Percentiles rank a stretch among this genome's conserved stretches.
Conservation (phyloP, 306 rosid genomes). For the Abrus precatorius region DNA sequence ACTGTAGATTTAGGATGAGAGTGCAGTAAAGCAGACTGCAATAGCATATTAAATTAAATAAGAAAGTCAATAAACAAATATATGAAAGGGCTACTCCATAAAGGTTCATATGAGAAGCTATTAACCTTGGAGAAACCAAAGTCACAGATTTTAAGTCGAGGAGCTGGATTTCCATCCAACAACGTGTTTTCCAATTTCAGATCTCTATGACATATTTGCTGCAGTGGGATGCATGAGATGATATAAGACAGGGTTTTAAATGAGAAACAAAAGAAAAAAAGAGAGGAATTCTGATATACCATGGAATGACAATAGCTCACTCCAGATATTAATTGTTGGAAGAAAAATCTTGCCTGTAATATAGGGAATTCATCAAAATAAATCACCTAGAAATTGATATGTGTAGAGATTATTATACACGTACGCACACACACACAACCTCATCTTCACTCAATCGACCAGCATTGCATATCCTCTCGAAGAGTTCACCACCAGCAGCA, state of each 20-base stretch:
- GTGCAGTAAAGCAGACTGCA: constrained; percentile 85
- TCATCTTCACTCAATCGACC: constrained; percentile 95
- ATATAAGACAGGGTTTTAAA: constrained; percentile 5
- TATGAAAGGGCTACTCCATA: constrained; percentile 1
- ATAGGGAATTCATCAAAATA: constrained; percentile 4
- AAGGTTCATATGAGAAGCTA: constrained; percentile 25
- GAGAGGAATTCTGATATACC: constrained; percentile 54
- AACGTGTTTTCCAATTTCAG: constrained; percentile 92
- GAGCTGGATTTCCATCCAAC: constrained; percentile 86
- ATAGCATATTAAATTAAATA: constrained; percentile 10
- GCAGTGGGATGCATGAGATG: constrained; percentile 22
- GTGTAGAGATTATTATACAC: background rate
- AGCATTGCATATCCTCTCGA: constrained; percentile 74
- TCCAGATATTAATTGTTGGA: constrained; percentile 97
- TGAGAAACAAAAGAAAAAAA: background rate
- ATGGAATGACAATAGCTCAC: constrained; percentile 91
- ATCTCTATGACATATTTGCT: constrained; percentile 98
- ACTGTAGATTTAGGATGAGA: constrained; percentile 92
- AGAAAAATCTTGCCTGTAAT: constrained; percentile 94
- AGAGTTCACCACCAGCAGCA: constrained; percentile 97
- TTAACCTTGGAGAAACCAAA: constrained; percentile 95
- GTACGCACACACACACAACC: constrained; percentile 51
- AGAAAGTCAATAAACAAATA: background rate
- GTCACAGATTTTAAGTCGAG: constrained; percentile 90
- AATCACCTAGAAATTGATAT: background rate